These are phyloP conservation scores for Centella asiatica DNA, from an alignment of 129 eudicot genomes.

Conservation along the genomic window DNA sequence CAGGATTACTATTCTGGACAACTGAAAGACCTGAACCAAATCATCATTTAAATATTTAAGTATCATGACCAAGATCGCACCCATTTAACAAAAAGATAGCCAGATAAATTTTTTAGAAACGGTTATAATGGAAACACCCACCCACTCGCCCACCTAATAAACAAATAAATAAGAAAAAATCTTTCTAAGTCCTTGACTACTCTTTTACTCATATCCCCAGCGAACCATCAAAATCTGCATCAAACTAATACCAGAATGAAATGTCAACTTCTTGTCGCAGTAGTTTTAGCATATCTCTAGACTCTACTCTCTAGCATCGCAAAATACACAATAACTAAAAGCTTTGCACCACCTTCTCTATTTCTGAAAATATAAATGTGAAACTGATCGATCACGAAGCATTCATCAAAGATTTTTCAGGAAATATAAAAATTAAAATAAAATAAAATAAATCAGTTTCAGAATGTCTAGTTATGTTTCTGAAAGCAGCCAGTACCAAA, in stretches of 20 bases:
- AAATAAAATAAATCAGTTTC: no score
- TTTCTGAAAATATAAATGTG: background rate
- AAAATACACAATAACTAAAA: no score
- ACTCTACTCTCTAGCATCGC: no score
- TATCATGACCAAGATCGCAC: conserved; percentile 10
- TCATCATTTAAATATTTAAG: conserved; percentile 17
- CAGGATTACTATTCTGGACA: conserved; percentile 74
- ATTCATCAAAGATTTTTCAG: no score
- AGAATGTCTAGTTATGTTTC: no score
- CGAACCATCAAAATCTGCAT: background rate
- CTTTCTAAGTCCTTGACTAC: background rate
- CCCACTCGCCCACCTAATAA: no score
- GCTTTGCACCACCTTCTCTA: background rate
- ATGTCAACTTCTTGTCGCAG: background rate
- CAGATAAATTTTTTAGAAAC: background rate
- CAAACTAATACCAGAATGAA: background rate
- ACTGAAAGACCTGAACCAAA: conserved; percentile 65
- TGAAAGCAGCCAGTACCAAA: no score
- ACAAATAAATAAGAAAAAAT: background rate
- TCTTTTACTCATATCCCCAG: background rate
- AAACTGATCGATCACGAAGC: background rate
- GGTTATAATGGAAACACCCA: background rate
- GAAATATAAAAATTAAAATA: no score
- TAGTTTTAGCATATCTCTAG: background rate
- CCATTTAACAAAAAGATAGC: no score